Evolutionary conservation across 129 eudicot species (phyloP).

Genomic region (Artemisia annua): DNA sequence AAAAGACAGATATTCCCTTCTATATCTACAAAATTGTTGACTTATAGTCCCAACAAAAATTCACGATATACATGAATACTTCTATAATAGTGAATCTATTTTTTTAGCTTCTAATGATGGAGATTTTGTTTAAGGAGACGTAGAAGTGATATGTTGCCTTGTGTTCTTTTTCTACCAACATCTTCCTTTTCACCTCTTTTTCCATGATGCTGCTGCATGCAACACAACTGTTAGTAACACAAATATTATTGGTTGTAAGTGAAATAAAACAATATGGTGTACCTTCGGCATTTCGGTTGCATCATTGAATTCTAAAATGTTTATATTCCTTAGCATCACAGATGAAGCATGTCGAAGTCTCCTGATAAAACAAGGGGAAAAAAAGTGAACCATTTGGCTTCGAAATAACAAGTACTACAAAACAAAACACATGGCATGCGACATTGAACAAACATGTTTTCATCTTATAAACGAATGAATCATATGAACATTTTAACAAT

Average conservation of each 20-base stretch:
- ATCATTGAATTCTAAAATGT: slow-evolving; percentile 45
- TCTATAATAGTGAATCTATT: neutral
- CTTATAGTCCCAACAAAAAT: neutral
- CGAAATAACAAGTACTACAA: neutral
- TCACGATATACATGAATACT: neutral
- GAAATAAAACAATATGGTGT: neutral
- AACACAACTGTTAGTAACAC: slow-evolving; percentile 3
- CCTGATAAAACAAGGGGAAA: slow-evolving; percentile 35
- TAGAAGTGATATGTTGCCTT: slow-evolving; percentile 58
- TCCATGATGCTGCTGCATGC: slow-evolving; percentile 48
- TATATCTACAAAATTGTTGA: neutral
- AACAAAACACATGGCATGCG: neutral
- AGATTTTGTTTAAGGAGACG: slow-evolving; percentile 51
- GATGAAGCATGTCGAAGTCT: slow-evolving; percentile 84
- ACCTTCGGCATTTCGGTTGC: slow-evolving; percentile 66
- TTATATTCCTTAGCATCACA: slow-evolving; percentile 58
- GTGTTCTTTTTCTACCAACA: slow-evolving; percentile 38
- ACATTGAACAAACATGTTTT: neutral
- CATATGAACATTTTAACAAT: too few relatives aligned
- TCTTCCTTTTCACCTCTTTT: slow-evolving; percentile 47
- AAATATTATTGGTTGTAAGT: neutral
- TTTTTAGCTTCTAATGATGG: slow-evolving; percentile 28
- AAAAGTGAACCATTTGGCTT: neutral
- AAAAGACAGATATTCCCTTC: neutral
- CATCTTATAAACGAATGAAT: neutral